A percentile compares a stretch with the other conserved stretches of the same genome.
phyloP scores from a whole-genome alignment of 768 basidiomycete species.

The Mycena leptocephala region DNA sequence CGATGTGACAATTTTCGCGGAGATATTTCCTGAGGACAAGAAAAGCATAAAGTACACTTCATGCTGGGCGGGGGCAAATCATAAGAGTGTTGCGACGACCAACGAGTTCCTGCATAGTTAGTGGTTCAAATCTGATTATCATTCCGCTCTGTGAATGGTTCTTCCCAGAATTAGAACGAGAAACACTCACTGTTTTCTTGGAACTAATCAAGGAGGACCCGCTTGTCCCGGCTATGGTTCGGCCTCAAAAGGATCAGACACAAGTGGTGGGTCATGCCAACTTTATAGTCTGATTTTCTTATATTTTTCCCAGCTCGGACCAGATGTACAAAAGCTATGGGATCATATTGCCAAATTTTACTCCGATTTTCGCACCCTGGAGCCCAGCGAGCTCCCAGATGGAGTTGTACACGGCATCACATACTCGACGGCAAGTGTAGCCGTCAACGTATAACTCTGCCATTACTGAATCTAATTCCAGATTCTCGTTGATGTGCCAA shows the following conservation, averaged over 20 bases:
- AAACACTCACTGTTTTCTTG: conserved; percentile 7
- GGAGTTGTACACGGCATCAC: conserved; percentile 2
- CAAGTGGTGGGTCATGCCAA: too few relatives aligned
- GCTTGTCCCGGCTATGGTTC: conserved; percentile 21
- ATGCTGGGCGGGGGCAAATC: conserved; percentile 60
- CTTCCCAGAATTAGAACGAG: conserved; percentile 14
- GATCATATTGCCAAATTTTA: conserved; percentile 15
- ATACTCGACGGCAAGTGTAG: conserved; percentile 10
- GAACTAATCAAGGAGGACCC: conserved; percentile 18
- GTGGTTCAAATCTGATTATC: too few relatives aligned
- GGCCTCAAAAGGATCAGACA: too few relatives aligned
- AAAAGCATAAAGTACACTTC: conserved; percentile 67
- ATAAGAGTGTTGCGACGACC: too few relatives aligned
- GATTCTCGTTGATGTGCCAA: conserved; percentile 24
- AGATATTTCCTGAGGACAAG: conserved; percentile 64
- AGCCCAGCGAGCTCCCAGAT: conserved; percentile 11
- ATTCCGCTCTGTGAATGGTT: too few relatives aligned
- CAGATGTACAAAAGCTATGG: too few relatives aligned
- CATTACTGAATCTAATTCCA: neutral
- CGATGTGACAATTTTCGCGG: conserved; percentile 66
- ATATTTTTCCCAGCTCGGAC: too few relatives aligned
- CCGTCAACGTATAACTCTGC: neutral
- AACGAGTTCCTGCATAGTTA: too few relatives aligned
- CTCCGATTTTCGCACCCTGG: conserved; percentile 14
- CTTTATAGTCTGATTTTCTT: too few relatives aligned